These are phyloP conservation scores for Syzygium jambos DNA, from an alignment of 345 rosid species.

Conservation along the genomic window DNA sequence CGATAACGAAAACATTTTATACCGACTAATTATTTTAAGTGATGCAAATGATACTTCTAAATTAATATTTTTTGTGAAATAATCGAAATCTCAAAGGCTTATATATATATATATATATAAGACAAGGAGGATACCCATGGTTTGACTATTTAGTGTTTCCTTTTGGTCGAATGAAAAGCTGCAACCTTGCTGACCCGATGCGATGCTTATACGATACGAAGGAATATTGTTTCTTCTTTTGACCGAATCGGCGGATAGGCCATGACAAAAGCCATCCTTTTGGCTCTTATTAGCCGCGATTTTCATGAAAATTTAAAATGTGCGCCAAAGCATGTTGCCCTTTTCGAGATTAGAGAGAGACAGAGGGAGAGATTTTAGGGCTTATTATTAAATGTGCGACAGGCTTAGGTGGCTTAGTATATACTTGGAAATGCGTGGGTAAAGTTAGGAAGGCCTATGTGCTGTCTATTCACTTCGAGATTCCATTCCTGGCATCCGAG, in stretches of 20 bases:
- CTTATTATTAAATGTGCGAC: neutral
- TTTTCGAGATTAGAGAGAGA: neutral
- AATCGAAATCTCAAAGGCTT: too few species aligned
- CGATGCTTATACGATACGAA: neutral
- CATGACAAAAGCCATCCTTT: neutral
- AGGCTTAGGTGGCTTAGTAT: neutral
- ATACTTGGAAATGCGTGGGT: neutral
- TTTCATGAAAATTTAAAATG: neutral
- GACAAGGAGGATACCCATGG: neutral
- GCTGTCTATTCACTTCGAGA: neutral
- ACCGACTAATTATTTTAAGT: neutral
- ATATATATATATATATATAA: too few species aligned
- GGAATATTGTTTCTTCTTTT: neutral
- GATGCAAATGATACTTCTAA: neutral
- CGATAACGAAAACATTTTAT: neutral
- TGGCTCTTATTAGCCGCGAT: neutral
- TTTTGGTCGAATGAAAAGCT: neutral
- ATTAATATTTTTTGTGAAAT: too few species aligned
- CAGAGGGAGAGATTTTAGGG: neutral
- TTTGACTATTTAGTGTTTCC: neutral
- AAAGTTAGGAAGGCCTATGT: neutral
- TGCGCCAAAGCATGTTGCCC: neutral
- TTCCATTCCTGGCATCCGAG: neutral
- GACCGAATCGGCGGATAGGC: neutral
- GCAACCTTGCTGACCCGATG: neutral